A percentile compares a stretch with the other conserved stretches of the same genome.
These are phyloP conservation scores for Penicillium digitatum DNA, from an alignment of 2,329 filamentous ascomycete species.

Conservation along the genomic window DNA sequence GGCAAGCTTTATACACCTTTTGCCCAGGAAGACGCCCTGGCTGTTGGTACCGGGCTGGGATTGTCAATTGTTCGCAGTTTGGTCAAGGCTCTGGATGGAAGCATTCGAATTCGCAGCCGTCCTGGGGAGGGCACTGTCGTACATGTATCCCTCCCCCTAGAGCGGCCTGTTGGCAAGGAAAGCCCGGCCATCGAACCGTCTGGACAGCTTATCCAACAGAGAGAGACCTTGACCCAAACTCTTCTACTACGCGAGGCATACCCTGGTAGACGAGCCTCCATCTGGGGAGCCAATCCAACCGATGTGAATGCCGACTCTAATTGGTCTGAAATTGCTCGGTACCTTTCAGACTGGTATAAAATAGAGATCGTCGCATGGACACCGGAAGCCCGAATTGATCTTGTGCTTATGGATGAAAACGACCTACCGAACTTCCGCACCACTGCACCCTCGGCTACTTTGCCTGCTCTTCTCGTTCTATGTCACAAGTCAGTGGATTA, in stretches of 20 bases:
- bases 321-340: slow-evolving; percentile 30
- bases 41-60: slow-evolving; percentile 52
- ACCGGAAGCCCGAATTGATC: slow-evolving; percentile 27
- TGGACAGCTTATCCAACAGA: slow-evolving; percentile 20
- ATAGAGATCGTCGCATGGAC: slow-evolving; percentile 34
- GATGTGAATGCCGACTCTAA: slow-evolving; percentile 16
- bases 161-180: slow-evolving; percentile 28
- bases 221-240: slow-evolving; percentile 23
- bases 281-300: slow-evolving; percentile 27
- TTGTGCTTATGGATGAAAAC: slow-evolving; percentile 35
- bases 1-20: slow-evolving; percentile 57
- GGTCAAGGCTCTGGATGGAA: slow-evolving; percentile 57
- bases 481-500: slow-evolving; percentile 39
- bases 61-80: slow-evolving; percentile 62
- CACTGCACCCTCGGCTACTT: slow-evolving; percentile 9
- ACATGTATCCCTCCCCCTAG: slow-evolving; percentile 47
- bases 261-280: slow-evolving; percentile 26
- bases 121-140: slow-evolving; percentile 55
- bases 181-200: slow-evolving; percentile 17
- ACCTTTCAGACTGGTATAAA: slow-evolving; percentile 38
- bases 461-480: slow-evolving; percentile 37
- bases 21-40: slow-evolving; percentile 58
- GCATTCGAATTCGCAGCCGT: slow-evolving; percentile 55
- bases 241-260: slow-evolving; percentile 27
- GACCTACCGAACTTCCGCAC: slow-evolving; percentile 24